Evolutionary conservation across 805 yeast species (phyloP).

Genomic region (Jamesozyma gamospora): DNA sequence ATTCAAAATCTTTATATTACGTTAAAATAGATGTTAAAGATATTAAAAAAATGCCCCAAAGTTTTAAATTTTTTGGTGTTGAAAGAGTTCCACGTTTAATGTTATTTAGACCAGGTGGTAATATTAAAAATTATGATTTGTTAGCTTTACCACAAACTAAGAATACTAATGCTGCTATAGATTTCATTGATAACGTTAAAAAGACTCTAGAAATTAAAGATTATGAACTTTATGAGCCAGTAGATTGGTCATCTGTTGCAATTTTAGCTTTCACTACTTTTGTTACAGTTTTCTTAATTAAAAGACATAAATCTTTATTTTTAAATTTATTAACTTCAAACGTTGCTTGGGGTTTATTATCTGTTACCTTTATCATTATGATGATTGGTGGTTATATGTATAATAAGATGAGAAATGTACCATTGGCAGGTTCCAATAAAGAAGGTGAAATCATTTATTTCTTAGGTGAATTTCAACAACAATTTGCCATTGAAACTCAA

Average conservation of each 20-base stretch:
- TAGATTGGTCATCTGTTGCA: constrained; percentile 31
- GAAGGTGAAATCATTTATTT: constrained; percentile 42
- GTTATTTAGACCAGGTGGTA: constrained; percentile 48
- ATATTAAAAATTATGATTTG: constrained; percentile 20
- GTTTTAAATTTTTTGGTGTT: constrained; percentile 36
- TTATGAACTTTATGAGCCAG: constrained; percentile 29
- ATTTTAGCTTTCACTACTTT: constrained; percentile 30
- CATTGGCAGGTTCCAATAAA: constrained; percentile 35
- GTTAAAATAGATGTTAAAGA: constrained; percentile 64
- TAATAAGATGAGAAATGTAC: constrained; percentile 71
- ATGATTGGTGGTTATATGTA: constrained; percentile 90
- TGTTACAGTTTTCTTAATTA: constrained; percentile 26
- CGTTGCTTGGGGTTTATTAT: constrained; percentile 60
- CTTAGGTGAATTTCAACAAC: constrained; percentile 60
- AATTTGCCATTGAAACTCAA: constrained; percentile 85
- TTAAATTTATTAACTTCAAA: constrained; percentile 37
- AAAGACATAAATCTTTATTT: constrained; percentile 31
- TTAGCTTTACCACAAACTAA: constrained; percentile 29
- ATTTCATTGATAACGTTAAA: constrained; percentile 23
- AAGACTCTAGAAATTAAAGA: constrained; percentile 19
- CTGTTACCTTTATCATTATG: constrained; percentile 54
- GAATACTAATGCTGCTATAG: constrained; percentile 28
- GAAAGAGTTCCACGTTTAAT: constrained; percentile 72
- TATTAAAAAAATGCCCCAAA: constrained; percentile 39
- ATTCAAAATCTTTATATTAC: constrained; percentile 42